A percentile compares a stretch with the other conserved stretches of the same genome.
Evolutionary conservation across 2,329 filamentous ascomycete species (phyloP).

Genomic region (Ustilaginoidea virens): DNA sequence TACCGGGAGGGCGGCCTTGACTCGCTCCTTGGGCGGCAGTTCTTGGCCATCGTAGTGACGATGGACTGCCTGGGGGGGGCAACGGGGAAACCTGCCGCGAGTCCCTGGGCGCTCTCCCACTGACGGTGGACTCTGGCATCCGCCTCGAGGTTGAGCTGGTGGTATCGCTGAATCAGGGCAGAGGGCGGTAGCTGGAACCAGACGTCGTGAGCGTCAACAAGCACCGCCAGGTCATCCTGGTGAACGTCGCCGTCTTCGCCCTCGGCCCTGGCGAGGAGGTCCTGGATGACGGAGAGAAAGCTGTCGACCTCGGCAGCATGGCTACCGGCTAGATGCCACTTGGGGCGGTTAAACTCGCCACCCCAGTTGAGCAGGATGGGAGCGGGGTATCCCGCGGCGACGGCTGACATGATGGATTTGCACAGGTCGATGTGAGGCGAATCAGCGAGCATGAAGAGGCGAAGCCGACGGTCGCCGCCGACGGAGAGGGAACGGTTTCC

Average conservation of each 20-base stretch:
- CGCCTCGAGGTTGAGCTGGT: slow-evolving; percentile 17
- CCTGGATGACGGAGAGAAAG: slow-evolving; percentile 9
- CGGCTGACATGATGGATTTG: slow-evolving; percentile 22
- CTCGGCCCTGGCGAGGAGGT: slow-evolving; percentile 8
- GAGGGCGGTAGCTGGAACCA: slow-evolving; percentile 25
- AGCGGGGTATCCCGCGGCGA: slow-evolving; percentile 21
- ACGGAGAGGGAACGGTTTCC: slow-evolving; percentile 2
- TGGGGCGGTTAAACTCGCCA: slow-evolving; percentile 19
- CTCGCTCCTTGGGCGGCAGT: slow-evolving; percentile 17
- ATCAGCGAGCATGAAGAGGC: slow-evolving; percentile 23
- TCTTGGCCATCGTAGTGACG: slow-evolving; percentile 18
- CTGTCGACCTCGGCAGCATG: slow-evolving; percentile 22
- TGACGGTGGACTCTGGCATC: slow-evolving; percentile 12
- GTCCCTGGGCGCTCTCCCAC: slow-evolving; percentile 11
- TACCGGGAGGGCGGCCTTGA: slow-evolving; percentile 20
- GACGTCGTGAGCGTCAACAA: slow-evolving; percentile 23
- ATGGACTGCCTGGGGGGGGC: slow-evolving; percentile 12
- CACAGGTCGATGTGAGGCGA: slow-evolving; percentile 20
- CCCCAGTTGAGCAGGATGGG: slow-evolving; percentile 22
- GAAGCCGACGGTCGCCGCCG: slow-evolving; percentile 12
- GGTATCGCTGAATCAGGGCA: slow-evolving; percentile 20
- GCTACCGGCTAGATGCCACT: slow-evolving; percentile 22
- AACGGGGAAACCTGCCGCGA: slow-evolving; percentile 1
- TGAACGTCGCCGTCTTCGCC: slow-evolving; percentile 4
- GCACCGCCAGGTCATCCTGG: slow-evolving; percentile 11